Conservation (phyloP, 2,329 filamentous ascomycete genomes). For the Orbilia brochopaga region DNA sequence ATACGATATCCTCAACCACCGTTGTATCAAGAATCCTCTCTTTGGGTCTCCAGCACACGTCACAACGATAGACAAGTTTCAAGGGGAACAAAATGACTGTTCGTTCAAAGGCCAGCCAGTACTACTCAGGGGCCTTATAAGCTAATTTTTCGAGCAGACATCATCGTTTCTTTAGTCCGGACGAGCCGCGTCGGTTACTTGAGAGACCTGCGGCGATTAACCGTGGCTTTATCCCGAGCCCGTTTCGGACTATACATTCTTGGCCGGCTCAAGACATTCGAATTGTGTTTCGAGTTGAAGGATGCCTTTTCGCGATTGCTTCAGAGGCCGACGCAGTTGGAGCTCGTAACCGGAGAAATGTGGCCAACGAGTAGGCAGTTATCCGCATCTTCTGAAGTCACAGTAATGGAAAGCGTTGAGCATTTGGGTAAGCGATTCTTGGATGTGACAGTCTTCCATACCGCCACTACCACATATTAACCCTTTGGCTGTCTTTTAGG, state of each 20-base stretch:
- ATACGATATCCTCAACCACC: constrained; percentile 79
- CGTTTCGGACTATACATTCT: constrained; percentile 90
- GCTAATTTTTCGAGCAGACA: constrained; percentile 64
- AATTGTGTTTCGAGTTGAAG: constrained; percentile 83
- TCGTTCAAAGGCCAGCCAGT: constrained; percentile 59
- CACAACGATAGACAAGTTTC: constrained; percentile 96
- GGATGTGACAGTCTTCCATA: too few relatives aligned
- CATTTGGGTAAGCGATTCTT: constrained; percentile 62
- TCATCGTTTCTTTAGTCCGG: constrained; percentile 90
- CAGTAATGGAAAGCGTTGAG: constrained; percentile 85
- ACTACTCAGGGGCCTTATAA: neutral
- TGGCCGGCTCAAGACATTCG: constrained; percentile 85
- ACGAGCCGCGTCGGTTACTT: constrained; percentile 90
- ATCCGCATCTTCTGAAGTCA: constrained; percentile 56
- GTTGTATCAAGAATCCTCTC: constrained; percentile 80
- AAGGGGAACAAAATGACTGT: constrained; percentile 99
- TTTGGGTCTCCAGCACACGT: constrained; percentile 90
- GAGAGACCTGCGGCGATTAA: constrained; percentile 88
- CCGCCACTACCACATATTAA: neutral
- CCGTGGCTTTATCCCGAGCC: constrained; percentile 90
- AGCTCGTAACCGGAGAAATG: constrained; percentile 83
- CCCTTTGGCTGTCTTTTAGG: constrained; percentile 63
- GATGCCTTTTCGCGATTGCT: constrained; percentile 83
- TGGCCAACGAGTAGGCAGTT: constrained; percentile 70
- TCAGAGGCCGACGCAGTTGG: constrained; percentile 69